Conservation (phyloP, 2,329 filamentous ascomycete species). For the Fusarium poae region DNA sequence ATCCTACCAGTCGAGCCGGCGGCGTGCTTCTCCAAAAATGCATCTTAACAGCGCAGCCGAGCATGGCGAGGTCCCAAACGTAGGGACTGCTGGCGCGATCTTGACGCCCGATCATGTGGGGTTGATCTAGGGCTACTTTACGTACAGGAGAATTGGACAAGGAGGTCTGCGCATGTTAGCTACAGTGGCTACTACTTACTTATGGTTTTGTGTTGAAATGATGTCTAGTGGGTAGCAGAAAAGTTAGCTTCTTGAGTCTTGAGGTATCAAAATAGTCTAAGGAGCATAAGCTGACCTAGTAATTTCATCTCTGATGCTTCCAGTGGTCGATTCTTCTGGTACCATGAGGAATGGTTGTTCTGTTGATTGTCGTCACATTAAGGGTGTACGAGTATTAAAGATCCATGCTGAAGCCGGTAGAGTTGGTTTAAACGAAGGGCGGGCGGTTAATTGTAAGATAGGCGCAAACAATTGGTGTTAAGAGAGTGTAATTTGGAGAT, state of each 20-base stretch:
- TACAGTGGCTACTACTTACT: constrained; percentile 33
- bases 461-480: constrained; percentile 62
- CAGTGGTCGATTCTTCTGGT: no score
- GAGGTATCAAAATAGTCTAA: no score
- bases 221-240: no score
- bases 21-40: constrained; percentile 40
- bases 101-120: constrained; percentile 56
- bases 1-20: constrained; percentile 42
- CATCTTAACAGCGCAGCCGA: constrained; percentile 57
- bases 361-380: constrained; percentile 65
- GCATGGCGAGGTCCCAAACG: constrained; percentile 60
- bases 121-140: constrained; percentile 15
- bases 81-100: constrained; percentile 56
- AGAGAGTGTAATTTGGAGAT: constrained; percentile 63
- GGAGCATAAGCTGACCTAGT: no score
- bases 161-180: constrained; percentile 20
- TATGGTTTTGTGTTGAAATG: constrained; percentile 45
- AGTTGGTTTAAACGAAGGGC: neutral
- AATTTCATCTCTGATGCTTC: no score
- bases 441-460: constrained; percentile 56
- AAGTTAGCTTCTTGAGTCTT: no score
- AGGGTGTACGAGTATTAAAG: constrained; percentile 65
- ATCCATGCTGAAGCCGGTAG: constrained; percentile 59
- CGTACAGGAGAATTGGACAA: neutral
- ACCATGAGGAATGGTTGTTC: no score